phyloP scores from a whole-genome alignment of 177 flowering plant genomes.

The Tripterygium wilfordii region DNA sequence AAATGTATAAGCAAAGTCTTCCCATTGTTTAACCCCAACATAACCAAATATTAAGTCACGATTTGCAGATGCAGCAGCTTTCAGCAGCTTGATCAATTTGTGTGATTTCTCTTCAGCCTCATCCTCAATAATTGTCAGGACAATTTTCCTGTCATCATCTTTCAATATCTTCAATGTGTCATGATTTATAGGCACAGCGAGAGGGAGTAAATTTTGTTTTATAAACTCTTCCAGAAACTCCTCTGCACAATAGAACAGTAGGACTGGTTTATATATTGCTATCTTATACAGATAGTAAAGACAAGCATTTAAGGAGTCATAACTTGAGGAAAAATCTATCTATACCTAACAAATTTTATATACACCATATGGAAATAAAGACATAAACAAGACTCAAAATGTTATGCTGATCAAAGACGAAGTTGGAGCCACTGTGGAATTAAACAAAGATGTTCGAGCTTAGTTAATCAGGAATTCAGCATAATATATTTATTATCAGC shows the following conservation, averaged over 20 bases:
- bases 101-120: slow-evolving; percentile 55
- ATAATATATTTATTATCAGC: too few relatives aligned
- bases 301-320: too few relatives aligned
- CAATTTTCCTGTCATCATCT: slow-evolving; percentile 85
- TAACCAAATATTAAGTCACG: slow-evolving; percentile 85
- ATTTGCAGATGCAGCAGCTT: slow-evolving; percentile 94
- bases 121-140: slow-evolving; percentile 69
- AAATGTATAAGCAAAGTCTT: slow-evolving; percentile 72
- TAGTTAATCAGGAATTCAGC: too few relatives aligned
- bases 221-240: slow-evolving; percentile 70
- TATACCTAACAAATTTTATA: too few relatives aligned
- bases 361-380: too few relatives aligned
- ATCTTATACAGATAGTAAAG: too few relatives aligned
- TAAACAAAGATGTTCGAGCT: too few relatives aligned
- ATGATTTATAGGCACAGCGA: slow-evolving; percentile 59
- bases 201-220: slow-evolving; percentile 73
- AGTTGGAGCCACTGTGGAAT: too few relatives aligned
- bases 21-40: slow-evolving; percentile 78
- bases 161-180: slow-evolving; percentile 69
- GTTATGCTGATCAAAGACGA: too few relatives aligned
- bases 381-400: too few relatives aligned
- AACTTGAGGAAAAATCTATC: too few relatives aligned
- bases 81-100: slow-evolving; percentile 59
- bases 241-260: slow-evolving; percentile 41
- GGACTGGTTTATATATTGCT: too few relatives aligned